Percentiles rank a stretch among this genome's conserved stretches.
Conservation (phyloP, 441 rosid species). For the Isatis lusitanica region DNA sequence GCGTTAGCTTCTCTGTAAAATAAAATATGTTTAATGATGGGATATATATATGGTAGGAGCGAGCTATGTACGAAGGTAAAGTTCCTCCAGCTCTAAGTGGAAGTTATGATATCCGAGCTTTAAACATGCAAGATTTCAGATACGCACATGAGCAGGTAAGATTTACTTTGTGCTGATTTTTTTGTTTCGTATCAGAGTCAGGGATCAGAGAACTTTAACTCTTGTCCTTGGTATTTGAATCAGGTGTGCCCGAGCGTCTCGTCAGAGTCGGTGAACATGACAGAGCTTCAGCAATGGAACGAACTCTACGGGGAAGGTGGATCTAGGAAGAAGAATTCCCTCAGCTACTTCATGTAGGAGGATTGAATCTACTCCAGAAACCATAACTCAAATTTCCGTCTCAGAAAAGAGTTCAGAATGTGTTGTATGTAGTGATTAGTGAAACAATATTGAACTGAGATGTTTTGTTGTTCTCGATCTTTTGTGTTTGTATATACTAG, state of each 20-base stretch:
- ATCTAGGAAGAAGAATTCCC: constrained; percentile 66
- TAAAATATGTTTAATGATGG: background rate
- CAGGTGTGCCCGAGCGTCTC: constrained; percentile 93
- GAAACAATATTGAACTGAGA: no score
- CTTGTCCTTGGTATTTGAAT: constrained; percentile 8
- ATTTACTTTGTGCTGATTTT: background rate
- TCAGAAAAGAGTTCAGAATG: no score
- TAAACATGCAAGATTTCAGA: constrained; percentile 85
- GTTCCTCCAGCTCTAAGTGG: constrained; percentile 56
- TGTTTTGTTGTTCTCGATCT: no score
- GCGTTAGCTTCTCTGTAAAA: background rate
- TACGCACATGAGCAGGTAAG: constrained; percentile 83
- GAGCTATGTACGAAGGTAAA: constrained; percentile 59
- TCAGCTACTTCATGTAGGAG: constrained; percentile 80
- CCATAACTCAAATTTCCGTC: no score
- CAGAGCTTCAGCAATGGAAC: constrained; percentile 83
- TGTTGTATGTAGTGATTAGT: no score
- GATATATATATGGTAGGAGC: constrained; percentile 52
- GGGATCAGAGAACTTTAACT: background rate
- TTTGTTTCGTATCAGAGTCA: background rate
- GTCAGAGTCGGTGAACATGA: constrained; percentile 79
- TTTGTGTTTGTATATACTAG: no score
- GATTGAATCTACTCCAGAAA: background rate
- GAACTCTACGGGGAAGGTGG: constrained; percentile 95
- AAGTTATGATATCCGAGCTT: constrained; percentile 66